These are phyloP conservation scores for Westerdykella ornata DNA, from an alignment of 2,329 filamentous ascomycete genomes.

Conservation along the genomic window DNA sequence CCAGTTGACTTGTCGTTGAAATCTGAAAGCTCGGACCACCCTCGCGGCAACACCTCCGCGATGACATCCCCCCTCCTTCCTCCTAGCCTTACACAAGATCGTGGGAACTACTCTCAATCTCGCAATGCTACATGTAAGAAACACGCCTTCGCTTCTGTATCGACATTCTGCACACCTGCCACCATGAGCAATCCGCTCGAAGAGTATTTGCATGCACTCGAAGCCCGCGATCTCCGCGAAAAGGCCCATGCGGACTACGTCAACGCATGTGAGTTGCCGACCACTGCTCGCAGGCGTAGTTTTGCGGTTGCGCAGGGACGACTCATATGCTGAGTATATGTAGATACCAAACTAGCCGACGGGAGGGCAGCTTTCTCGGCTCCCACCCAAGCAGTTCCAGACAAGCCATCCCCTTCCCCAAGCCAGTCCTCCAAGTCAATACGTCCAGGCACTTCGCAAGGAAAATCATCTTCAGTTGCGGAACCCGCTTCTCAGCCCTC, in stretches of 20 bases:
- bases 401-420: slow-evolving; percentile 13
- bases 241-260: slow-evolving; percentile 61
- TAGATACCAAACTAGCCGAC: slow-evolving; percentile 45
- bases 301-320: background rate
- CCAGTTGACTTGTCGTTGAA: background rate
- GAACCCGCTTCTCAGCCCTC: slow-evolving; percentile 11
- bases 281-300: too few species aligned
- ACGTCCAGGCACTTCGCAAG: slow-evolving; percentile 17
- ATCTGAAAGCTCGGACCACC: background rate
- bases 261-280: slow-evolving; percentile 61
- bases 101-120: too few species aligned
- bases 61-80: slow-evolving; percentile 6
- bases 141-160: too few species aligned
- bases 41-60: slow-evolving; percentile 15
- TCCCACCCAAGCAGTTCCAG: slow-evolving; percentile 18
- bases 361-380: slow-evolving; percentile 33
- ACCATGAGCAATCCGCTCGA: slow-evolving; percentile 67
- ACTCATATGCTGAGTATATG: slow-evolving; percentile 6
- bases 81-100: slow-evolving; percentile 6
- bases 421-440: slow-evolving; percentile 18
- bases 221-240: slow-evolving; percentile 64
- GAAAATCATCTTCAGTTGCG: slow-evolving; percentile 12
- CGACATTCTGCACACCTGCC: slow-evolving; percentile 10
- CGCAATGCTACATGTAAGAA: too few species aligned
- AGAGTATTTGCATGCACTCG: slow-evolving; percentile 70